Base-by-base conservation (phyloP, 768 basidiomycete genomes). In the Lentinula raphanica region DNA sequence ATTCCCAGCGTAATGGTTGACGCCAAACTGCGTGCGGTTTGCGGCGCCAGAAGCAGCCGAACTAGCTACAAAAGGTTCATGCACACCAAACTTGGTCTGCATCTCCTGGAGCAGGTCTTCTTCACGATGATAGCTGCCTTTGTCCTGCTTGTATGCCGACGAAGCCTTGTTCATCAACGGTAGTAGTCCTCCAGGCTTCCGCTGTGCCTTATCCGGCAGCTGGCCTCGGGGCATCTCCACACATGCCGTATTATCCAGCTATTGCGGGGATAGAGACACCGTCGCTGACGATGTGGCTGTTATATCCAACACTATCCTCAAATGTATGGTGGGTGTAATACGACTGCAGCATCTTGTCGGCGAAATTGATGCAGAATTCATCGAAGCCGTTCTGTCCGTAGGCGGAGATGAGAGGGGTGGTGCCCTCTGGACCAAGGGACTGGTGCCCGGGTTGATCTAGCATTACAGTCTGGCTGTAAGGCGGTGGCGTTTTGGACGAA, bases 391-490 rank as follows among this genome's bases (percentile, higher is more conserved):
- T 94, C 61, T 87, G 85, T 5, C 91, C 92, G 59, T 89, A 82
- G 0, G 87, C 84, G 13, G 87, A 80, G 54, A 94, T 76, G 39
- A 94, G 81, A 0, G 92, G 90, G 1, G 81, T 77, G 0, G 83
- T 83, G 11, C 85, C 81, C 3, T 79, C 72, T 13, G 84, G 79
- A 32, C 84, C 85, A 21, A 88, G 85, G 2, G 85, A 85, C 68
- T 92, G 90, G 72, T 84, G 94, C 1, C 94, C 94, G 0, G 94
- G 86, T 46, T 87, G 81, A 66, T 96, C 94, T 38, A 94, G 78
- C 7, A 92, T 68, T 55, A 87, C 67, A 64, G 95, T 83, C 69
- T 90, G 88, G 0, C 86, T 83, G 1, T 78, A 64, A 2, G 86
- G 81, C 12, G 79, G 75, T 0, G 77, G 69, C 17, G 86, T 86